These are phyloP conservation scores for Gentiana straminea DNA, from an alignment of 257 asterid species.

Conservation along the genomic window DNA sequence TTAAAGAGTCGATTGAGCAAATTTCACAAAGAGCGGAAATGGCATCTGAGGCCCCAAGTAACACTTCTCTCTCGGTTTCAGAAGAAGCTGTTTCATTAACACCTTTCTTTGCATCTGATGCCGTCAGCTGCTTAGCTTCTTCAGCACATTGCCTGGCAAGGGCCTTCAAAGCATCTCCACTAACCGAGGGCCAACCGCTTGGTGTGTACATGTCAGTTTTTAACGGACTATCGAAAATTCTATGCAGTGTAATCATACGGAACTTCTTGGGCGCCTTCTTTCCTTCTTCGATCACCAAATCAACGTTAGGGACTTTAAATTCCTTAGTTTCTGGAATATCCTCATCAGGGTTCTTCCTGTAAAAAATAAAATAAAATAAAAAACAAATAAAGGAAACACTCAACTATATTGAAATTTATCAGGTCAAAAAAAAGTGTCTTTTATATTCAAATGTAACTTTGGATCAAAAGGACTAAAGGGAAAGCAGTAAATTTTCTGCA, in stretches of 20 bases:
- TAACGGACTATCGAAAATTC: constrained; percentile 39
- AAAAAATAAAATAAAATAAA: constrained; percentile 2
- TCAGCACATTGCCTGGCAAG: constrained; percentile 84
- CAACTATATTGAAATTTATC: too few relatives aligned
- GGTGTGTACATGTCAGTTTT: constrained; percentile 69
- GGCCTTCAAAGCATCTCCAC: constrained; percentile 71
- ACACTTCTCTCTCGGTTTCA: constrained; percentile 57
- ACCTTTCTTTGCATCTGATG: constrained; percentile 8
- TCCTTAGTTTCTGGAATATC: constrained; percentile 58
- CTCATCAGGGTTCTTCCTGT: constrained; percentile 61
- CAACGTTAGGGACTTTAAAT: constrained; percentile 62
- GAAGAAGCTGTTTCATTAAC: constrained; percentile 51
- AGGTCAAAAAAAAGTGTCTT: too few relatives aligned
- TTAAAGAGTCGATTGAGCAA: constrained; percentile 79
- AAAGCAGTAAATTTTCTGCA: too few relatives aligned
- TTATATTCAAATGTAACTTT: too few relatives aligned
- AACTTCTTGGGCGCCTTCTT: constrained; percentile 68
- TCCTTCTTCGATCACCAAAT: constrained; percentile 81
- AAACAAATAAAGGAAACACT: too few relatives aligned
- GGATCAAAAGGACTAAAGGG: too few relatives aligned
- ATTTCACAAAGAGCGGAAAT: constrained; percentile 92
- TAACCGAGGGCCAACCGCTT: constrained; percentile 95
- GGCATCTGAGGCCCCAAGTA: constrained; percentile 85
- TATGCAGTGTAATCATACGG: constrained; percentile 63
- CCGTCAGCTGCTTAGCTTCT: constrained; percentile 22